Evolutionary conservation across 2,329 filamentous ascomycete species (phyloP), one percentile per base, ranked within the genome.

Genomic region (Akanthomyces uredinophilus): DNA sequence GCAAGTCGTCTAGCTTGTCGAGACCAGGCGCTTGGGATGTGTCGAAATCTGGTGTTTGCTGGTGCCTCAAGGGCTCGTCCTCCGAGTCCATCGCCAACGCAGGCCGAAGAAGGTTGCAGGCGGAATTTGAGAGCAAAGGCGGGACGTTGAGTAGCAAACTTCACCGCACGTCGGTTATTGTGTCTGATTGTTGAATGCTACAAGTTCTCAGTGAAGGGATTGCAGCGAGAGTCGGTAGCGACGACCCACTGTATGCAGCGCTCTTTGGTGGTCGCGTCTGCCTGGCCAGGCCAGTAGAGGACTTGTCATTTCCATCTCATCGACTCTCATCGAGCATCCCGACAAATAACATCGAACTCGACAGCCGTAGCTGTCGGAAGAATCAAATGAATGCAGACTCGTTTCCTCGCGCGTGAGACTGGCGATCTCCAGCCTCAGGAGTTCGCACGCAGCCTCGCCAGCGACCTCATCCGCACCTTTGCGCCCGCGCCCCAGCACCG

Each of bases 341-440:
- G 37, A 32, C 18, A 50, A 18, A 43, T 24, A 18, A 32, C 5
- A 49, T 29, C 4, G 27, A 50, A 41, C 4, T 41, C 53, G 50
- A 46, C 50, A 37, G 50, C 50, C 41, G 20, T 47, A 18, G 50
- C 56, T 46, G 59, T 61, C 59, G 59, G 13, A 51, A 62, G 46
- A 46, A 24, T 53, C 70, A 70, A 66, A 78, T 78, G 76, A 74
- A 87, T 89, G 86, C 80, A 94, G 92, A 87, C 85, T 72, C 86
- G 88, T 73, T 80, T 96, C 64, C 81, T 95, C 74, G 86, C 90
- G 73, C 87, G 92, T 77, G 87, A 90, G 72, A 81, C 87, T 65
- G 91, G 91, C 76, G 83, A 83, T 69, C 75, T 91, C 64, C 77
- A 80, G 66, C 84, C 87, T 54, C 81, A 84, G 68, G 80, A 81